These are phyloP conservation scores for Plasmodium yoelii DNA, from an alignment of 169 alveolate genomes.

Conservation along the genomic window DNA sequence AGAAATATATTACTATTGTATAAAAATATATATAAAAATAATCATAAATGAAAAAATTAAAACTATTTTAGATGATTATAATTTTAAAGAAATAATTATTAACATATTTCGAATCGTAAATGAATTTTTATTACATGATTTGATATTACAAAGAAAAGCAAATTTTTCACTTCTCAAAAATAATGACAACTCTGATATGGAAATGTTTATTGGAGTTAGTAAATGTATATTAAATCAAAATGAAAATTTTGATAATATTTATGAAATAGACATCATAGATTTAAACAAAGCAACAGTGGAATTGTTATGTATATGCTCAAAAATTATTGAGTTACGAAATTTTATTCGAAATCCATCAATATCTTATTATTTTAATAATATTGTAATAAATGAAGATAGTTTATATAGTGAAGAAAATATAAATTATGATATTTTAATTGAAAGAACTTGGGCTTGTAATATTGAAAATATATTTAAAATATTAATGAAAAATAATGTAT, in stretches of 20 bases:
- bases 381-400: conserved; percentile 49
- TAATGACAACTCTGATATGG: not conserved
- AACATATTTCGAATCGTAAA: conserved; percentile 44
- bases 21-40: conserved; percentile 59
- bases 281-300: conserved; percentile 45
- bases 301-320: conserved; percentile 34
- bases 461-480: conserved; percentile 62
- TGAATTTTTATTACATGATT: conserved; percentile 19
- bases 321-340: conserved; percentile 8
- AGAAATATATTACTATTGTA: conserved; percentile 56
- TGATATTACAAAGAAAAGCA: conserved; percentile 29
- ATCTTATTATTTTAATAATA: conserved; percentile 25
- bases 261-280: conserved; percentile 6
- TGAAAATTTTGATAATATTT: not conserved
- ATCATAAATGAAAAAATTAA: conserved; percentile 35
- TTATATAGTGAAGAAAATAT: conserved; percentile 49
- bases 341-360: conserved; percentile 51
- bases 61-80: conserved; percentile 21
- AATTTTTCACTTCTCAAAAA: not conserved
- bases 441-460: conserved; percentile 58
- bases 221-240: not conserved
- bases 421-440: conserved; percentile 67
- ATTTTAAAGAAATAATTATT: conserved; percentile 29
- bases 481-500: conserved; percentile 39
- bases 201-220: too few relatives aligned